Evolutionary conservation across 2,329 filamentous ascomycete genomes (phyloP).

Genomic region (Sporothrix mexicana): DNA sequence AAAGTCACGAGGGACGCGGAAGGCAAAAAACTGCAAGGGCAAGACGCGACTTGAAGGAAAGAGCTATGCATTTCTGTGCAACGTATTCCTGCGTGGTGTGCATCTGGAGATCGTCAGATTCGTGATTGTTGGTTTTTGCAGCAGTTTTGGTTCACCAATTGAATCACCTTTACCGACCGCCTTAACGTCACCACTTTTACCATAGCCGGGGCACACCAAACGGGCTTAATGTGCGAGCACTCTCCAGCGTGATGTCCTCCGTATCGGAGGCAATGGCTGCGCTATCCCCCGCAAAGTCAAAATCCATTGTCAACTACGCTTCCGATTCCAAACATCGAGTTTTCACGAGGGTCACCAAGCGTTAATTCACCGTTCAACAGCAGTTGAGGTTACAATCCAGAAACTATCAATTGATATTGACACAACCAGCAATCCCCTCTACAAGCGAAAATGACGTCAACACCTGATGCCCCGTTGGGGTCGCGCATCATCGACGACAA

Average conservation of each 20-base stretch:
- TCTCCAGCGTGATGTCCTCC: conserved; percentile 4
- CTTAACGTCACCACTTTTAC: background rate
- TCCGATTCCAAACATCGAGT: background rate
- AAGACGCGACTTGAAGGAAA: conserved; percentile 12
- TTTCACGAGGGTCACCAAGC: too few species aligned
- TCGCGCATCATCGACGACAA: conserved; percentile 73
- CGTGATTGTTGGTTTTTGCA: background rate
- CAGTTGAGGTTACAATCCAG: too few species aligned
- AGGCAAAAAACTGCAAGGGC: background rate
- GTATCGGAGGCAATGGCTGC: background rate
- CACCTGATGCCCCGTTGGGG: conserved; percentile 42
- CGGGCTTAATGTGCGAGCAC: background rate
- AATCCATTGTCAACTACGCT: background rate
- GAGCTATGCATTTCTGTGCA: background rate
- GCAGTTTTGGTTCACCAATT: background rate
- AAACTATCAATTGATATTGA: too few species aligned
- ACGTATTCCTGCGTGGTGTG: background rate
- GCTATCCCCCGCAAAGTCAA: conserved; percentile 8
- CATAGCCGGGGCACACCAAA: conserved; percentile 8
- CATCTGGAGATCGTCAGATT: conserved; percentile 2
- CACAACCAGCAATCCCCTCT: too few species aligned
- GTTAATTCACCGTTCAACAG: too few species aligned
- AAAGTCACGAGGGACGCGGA: conserved; percentile 14
- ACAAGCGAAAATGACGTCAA: conserved; percentile 33
- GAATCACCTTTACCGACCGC: background rate